Conservation (phyloP, 768 basidiomycete species). For the Phlebiopsis gigantea region DNA sequence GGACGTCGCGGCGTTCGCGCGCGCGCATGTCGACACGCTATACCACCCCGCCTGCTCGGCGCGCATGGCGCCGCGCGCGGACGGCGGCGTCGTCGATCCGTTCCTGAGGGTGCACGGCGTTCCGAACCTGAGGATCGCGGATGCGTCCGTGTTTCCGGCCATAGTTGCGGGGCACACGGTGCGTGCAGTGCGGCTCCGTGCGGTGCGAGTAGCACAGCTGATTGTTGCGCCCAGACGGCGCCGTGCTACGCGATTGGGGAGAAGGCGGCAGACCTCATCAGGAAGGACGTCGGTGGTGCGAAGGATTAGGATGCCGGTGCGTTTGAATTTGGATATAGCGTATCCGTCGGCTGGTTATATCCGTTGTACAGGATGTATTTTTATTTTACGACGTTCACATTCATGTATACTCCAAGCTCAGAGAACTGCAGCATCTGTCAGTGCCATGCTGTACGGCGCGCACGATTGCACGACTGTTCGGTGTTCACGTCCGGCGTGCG, state of each 20-base stretch:
- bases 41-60: slow-evolving; percentile 41
- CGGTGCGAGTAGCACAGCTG: background rate
- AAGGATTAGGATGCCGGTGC: no score
- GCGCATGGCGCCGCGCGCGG: slow-evolving; percentile 31
- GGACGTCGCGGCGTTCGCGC: slow-evolving; percentile 30
- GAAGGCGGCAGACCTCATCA: slow-evolving; percentile 15
- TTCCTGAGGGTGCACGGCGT: slow-evolving; percentile 38
- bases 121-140: slow-evolving; percentile 37
- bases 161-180: slow-evolving; percentile 43
- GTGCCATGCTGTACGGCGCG: no score
- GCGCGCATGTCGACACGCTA: slow-evolving; percentile 32
- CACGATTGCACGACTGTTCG: no score
- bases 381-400: no score
- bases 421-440: no score
- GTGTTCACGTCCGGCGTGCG: no score
- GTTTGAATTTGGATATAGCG: no score
- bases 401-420: no score
- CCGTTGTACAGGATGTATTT: no score
- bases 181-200: slow-evolving; percentile 14
- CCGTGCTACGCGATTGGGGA: slow-evolving; percentile 14
- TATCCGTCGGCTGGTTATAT: no score
- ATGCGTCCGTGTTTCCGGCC: slow-evolving; percentile 41
- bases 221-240: slow-evolving; percentile 12
- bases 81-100: slow-evolving; percentile 40
- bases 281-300: background rate